Conservation (phyloP, 176 grass and related monocot species). For the Aegilops bicornis region DNA sequence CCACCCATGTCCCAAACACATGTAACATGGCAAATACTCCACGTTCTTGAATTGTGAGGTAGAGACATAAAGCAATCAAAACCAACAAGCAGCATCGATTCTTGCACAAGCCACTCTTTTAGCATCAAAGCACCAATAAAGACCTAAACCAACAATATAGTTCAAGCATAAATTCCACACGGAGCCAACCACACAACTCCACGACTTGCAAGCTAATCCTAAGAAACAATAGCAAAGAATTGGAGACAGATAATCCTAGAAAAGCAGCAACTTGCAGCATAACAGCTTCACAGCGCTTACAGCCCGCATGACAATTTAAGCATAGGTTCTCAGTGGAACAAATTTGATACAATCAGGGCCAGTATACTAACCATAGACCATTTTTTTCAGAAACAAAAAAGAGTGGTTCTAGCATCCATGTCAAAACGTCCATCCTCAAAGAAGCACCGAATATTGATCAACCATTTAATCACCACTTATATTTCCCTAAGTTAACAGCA, state of each 20-base stretch:
- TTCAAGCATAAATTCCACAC: slow-evolving; percentile 11
- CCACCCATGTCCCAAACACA: slow-evolving; percentile 14
- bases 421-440: neutral
- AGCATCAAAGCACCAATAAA: slow-evolving; percentile 25
- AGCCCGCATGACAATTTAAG: slow-evolving; percentile 11
- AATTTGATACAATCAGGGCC: slow-evolving; percentile 16
- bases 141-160: slow-evolving; percentile 13
- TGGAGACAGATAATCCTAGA: slow-evolving; percentile 4
- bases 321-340: slow-evolving; percentile 14
- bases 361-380: neutral
- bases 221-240: neutral
- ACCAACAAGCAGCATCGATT: slow-evolving; percentile 15
- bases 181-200: neutral
- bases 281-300: neutral
- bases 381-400: neutral
- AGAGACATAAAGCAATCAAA: slow-evolving; percentile 17
- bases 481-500: neutral
- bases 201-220: neutral
- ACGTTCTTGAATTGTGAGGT: neutral
- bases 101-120: slow-evolving; percentile 2
- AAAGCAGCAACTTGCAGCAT: neutral
- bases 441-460: slow-evolving; percentile 1
- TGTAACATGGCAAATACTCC: slow-evolving; percentile 5
- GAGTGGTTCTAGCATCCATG: neutral
- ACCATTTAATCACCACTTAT: neutral